These are phyloP conservation scores for Kwoniella sp. DNA, from an alignment of 768 basidiomycete species.

Conservation along the genomic window DNA sequence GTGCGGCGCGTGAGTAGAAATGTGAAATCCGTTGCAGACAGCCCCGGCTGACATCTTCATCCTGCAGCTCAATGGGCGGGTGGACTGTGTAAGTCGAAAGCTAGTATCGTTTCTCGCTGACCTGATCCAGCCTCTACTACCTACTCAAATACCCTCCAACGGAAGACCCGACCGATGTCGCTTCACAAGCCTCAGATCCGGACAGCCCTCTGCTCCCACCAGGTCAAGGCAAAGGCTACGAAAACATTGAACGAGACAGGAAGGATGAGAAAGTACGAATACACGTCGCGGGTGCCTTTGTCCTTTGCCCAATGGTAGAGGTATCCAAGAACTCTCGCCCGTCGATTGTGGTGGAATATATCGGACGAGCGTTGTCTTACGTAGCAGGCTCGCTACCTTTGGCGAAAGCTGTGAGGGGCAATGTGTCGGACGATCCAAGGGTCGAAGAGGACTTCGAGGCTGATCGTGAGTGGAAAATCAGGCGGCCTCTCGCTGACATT, in stretches of 20 bases:
- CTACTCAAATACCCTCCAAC: constrained; percentile 49
- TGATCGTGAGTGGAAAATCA: constrained; percentile 41
- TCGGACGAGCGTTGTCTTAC: constrained; percentile 43
- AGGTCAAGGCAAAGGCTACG: constrained; percentile 38
- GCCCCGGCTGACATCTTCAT: constrained; percentile 1
- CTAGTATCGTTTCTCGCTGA: not conserved
- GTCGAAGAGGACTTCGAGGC: constrained; percentile 56
- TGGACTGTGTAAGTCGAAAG: constrained; percentile 53
- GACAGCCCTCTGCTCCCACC: constrained; percentile 26
- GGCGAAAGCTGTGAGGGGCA: constrained; percentile 52
- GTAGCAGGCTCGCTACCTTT: constrained; percentile 52
- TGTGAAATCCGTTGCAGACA: constrained; percentile 6
- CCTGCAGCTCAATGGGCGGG: constrained; percentile 52
- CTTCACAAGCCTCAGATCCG: constrained; percentile 13
- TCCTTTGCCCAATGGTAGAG: constrained; percentile 54
- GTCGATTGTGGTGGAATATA: constrained; percentile 33
- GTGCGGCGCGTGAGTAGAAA: constrained; percentile 49
- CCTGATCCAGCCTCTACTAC: constrained; percentile 46
- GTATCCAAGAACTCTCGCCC: constrained; percentile 53
- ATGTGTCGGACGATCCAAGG: constrained; percentile 56
- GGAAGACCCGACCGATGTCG: constrained; percentile 20
- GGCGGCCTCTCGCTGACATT: not conserved
- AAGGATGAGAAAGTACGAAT: constrained; percentile 40
- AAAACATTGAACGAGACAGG: constrained; percentile 21
- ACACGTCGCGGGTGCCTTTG: constrained; percentile 54